Percentiles rank a stretch among this genome's conserved stretches.
phyloP scores from a whole-genome alignment of 2,329 filamentous ascomycete species.

The Endoconidiophora polonica region DNA sequence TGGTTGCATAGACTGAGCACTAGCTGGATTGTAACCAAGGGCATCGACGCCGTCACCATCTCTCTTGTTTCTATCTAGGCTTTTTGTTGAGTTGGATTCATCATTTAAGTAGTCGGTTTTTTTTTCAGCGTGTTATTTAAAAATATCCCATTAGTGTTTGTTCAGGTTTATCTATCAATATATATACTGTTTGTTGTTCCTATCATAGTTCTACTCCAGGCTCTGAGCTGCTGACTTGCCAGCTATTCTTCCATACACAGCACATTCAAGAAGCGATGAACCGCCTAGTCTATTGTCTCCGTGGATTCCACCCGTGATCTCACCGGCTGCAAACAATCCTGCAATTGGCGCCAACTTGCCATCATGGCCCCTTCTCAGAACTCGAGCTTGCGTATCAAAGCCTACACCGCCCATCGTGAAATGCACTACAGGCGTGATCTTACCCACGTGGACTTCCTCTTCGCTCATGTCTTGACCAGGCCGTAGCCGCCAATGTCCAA shows the following conservation, averaged over 20 bases:
- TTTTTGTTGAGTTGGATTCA: neutral
- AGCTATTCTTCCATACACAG: constrained; percentile 44
- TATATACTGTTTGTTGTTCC: neutral
- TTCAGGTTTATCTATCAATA: neutral
- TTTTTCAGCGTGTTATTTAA: neutral
- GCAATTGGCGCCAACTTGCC: constrained; percentile 27
- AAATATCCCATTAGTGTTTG: neutral
- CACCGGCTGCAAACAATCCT: constrained; percentile 46
- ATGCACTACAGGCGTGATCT: constrained; percentile 45
- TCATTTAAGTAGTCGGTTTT: neutral
- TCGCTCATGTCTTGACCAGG: constrained; percentile 24
- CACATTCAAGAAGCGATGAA: constrained; percentile 45
- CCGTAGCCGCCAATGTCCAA: constrained; percentile 38
- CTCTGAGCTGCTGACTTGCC: constrained; percentile 29
- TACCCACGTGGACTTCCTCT: constrained; percentile 39
- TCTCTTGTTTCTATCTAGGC: neutral
- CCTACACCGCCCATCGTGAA: constrained; percentile 51
- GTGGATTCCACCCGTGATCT: constrained; percentile 48
- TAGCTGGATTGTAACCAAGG: constrained; percentile 19
- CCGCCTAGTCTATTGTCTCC: constrained; percentile 46
- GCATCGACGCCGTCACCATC: constrained; percentile 12
- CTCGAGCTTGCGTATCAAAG: constrained; percentile 35
- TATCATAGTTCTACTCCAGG: neutral
- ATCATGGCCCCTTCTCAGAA: constrained; percentile 25
- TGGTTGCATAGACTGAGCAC: constrained; percentile 20